These are phyloP conservation scores for Zygnema cylindricum DNA, from an alignment of 139 green algal genomes.

Conservation along the genomic window DNA sequence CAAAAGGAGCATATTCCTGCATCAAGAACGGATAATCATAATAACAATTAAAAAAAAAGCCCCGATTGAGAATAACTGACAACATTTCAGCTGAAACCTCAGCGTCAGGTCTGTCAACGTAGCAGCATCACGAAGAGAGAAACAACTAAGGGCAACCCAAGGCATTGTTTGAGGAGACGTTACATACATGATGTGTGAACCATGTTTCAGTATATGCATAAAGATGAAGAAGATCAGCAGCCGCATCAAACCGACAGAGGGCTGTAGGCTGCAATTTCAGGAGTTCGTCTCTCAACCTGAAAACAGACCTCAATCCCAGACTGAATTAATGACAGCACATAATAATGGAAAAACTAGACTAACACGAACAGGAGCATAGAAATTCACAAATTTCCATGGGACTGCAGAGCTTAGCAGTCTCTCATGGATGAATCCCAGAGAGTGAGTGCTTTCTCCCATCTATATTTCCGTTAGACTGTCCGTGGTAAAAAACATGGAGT, in stretches of 20 bases:
- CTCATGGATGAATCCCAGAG: no score
- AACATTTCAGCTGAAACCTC: background rate
- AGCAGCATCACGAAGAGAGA: no score
- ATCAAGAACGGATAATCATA: no score
- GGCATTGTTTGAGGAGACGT: background rate
- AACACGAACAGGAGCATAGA: constrained; percentile 2
- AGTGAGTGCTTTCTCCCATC: no score
- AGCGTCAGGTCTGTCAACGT: no score
- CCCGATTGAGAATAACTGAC: background rate
- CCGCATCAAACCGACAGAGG: constrained; percentile 54
- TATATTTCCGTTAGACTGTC: no score
- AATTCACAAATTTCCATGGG: background rate
- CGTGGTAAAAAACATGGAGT: no score
- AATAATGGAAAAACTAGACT: no score
- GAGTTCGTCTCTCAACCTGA: constrained; percentile 63
- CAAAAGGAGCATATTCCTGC: constrained; percentile 44
- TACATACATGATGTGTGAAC: constrained; percentile 50
- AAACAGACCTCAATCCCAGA: no score
- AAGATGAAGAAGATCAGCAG: constrained; percentile 63
- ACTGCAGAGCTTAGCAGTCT: background rate
- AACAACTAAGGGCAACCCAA: no score
- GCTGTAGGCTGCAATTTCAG: background rate
- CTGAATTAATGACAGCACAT: no score
- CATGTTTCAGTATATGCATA: constrained; percentile 60
- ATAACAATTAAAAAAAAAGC: constrained; percentile 1